Evolutionary conservation across 1,284 basidiomycete genomes (phyloP), one percentile per base, ranked within the genome.

Genomic region (Irpex rosettiformis): DNA sequence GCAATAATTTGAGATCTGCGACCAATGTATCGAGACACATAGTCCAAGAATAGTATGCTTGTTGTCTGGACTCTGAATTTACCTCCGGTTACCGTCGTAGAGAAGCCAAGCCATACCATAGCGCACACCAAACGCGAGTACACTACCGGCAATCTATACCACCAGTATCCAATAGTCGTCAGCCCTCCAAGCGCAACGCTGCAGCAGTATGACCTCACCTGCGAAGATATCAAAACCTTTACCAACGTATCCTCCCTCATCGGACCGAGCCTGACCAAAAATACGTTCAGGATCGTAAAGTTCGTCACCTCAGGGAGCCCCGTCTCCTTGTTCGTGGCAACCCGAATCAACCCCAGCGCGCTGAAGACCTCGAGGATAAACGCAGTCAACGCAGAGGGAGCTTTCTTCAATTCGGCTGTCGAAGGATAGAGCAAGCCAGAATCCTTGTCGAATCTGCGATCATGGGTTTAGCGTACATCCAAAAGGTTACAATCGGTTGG

Each of bases 11-110:
- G 10, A 18, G 18, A 28, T 28, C 24, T 51, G 24, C 52, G 27
- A 37, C 37, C 13, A 16, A 37, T 10, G 21, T 25, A 24, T 22
- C 27, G 11, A 25, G 21, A 37, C n/a, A 30, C 3, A 33, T 7
- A n/a, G 52, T 54, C n/a, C 28, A 30, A 18, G 18, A 40, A 37
- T 37, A 30, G 13, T 7, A 37, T n/a, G 16, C 33, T 8, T 37
- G 33, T 16, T 37, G 33, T 37, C 33, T 16, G 33, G 16, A 37
- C n/a, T n/a, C 6, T 6, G 3, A 54, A 18, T 37, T 24, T 67
- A 94, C 70, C 92, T 78, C 69, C 93, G 80, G 75, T 94, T 92
- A 5, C 92, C 93, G 68, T 96, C 94, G 69, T 96, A 97, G 48
- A 96, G 82, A 57, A 95, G 77, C 53, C 89, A 84, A 4, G 93